These are phyloP conservation scores for Rubia yunnanensis DNA, from an alignment of 257 asterid species.

Conservation along the genomic window DNA sequence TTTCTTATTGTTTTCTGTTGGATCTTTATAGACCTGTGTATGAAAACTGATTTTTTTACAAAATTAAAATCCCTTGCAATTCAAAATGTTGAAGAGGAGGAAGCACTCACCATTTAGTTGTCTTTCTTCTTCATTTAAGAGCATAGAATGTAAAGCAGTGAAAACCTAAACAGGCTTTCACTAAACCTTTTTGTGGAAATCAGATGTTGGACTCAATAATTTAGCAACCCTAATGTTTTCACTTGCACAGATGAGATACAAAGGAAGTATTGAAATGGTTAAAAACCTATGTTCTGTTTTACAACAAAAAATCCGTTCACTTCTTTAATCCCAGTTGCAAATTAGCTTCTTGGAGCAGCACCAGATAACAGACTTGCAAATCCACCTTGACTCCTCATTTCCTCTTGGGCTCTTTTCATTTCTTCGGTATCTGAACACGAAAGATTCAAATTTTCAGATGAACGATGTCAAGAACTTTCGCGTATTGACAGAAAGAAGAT, in stretches of 20 bases:
- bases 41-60: no score
- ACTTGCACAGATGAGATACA: not conserved
- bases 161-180: not conserved
- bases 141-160: not conserved
- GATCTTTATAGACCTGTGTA: not conserved
- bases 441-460: not conserved
- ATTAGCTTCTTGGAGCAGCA: slow-evolving; percentile 65
- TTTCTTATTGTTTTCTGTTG: not conserved
- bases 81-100: not conserved
- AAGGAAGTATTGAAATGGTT: no score
- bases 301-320: not conserved
- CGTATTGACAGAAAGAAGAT: not conserved
- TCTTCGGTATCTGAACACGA: slow-evolving; percentile 72
- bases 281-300: slow-evolving; percentile 7
- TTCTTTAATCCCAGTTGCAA: slow-evolving; percentile 13
- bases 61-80: no score
- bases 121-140: not conserved
- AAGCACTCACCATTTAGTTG: not conserved
- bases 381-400: slow-evolving; percentile 95
- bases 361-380: slow-evolving; percentile 66
- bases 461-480: not conserved
- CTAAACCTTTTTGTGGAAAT: not conserved
- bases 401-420: slow-evolving; percentile 88
- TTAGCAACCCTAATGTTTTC: not conserved
- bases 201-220: not conserved